phyloP scores from a whole-genome alignment of 2,329 filamentous ascomycete species.

The Onygenales sp. region DNA sequence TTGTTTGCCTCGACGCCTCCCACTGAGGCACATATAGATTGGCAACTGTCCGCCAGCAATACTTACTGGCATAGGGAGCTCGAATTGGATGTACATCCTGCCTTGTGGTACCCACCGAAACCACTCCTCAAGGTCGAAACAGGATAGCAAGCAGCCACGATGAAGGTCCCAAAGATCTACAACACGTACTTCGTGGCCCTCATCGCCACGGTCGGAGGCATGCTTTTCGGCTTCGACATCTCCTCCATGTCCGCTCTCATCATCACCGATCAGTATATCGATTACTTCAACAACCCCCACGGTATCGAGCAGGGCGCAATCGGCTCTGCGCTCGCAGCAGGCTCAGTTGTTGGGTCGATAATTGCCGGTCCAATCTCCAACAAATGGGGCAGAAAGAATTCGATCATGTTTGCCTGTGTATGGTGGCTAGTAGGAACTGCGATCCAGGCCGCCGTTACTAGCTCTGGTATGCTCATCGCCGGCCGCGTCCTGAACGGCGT shows the following conservation, averaged over 20 bases:
- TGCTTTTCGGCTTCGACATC: conserved; percentile 48
- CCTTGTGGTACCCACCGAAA: too few relatives aligned
- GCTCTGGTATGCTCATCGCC: conserved; percentile 29
- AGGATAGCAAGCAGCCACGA: conserved; percentile 12
- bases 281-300: conserved; percentile 43
- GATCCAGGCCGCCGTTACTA: conserved; percentile 29
- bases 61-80: too few relatives aligned
- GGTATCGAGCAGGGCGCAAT: conserved; percentile 42
- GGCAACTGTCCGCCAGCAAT: too few relatives aligned
- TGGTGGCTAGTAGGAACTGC: conserved; percentile 41
- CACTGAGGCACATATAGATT: too few relatives aligned
- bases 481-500: conserved; percentile 20
- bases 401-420: conserved; percentile 39
- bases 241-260: conserved; percentile 46
- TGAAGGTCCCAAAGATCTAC: conserved; percentile 42
- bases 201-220: conserved; percentile 44
- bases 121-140: too few relatives aligned
- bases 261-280: conserved; percentile 39
- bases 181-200: conserved; percentile 46
- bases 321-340: conserved; percentile 39
- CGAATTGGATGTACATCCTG: too few relatives aligned
- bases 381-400: conserved; percentile 37
- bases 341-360: conserved; percentile 39
- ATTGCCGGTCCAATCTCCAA: conserved; percentile 40
- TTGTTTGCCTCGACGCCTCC: too few relatives aligned